Conservation (phyloP, 2,329 filamentous ascomycete species). For the Claviceps sorghi region DNA sequence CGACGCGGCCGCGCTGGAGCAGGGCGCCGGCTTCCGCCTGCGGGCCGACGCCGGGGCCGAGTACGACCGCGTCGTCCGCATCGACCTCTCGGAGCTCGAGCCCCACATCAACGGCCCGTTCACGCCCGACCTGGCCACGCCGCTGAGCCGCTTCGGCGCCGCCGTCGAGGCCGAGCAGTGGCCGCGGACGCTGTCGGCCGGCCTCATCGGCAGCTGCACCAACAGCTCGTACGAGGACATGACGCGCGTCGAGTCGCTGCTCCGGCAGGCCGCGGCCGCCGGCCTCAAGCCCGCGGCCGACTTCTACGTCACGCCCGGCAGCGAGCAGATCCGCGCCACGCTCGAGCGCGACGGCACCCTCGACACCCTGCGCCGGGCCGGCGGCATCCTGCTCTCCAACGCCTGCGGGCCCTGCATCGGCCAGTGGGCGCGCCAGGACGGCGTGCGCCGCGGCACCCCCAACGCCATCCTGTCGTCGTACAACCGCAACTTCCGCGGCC, state of each 20-base stretch:
- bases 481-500: slow-evolving; percentile 94
- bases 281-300: slow-evolving; percentile 78
- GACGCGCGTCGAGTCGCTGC: slow-evolving; percentile 84
- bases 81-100: slow-evolving; percentile 79
- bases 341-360: slow-evolving; percentile 80
- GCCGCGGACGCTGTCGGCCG: slow-evolving; percentile 82
- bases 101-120: slow-evolving; percentile 96
- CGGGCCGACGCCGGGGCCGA: slow-evolving; percentile 63
- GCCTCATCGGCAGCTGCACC: slow-evolving; percentile 93
- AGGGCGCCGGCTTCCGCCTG: slow-evolving; percentile 48
- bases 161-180: slow-evolving; percentile 73
- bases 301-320: slow-evolving; percentile 93
- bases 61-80: slow-evolving; percentile 83
- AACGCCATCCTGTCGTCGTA: slow-evolving; percentile 97
- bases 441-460: slow-evolving; percentile 63
- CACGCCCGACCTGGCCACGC: slow-evolving; percentile 88
- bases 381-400: slow-evolving; percentile 82
- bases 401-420: slow-evolving; percentile 90
- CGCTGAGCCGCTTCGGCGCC: slow-evolving; percentile 77
- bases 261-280: slow-evolving; percentile 80
- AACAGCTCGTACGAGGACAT: slow-evolving; percentile 99
- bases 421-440: slow-evolving; percentile 88
- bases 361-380: slow-evolving; percentile 69
- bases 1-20: slow-evolving; percentile 48
- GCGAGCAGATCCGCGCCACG: slow-evolving; percentile 91